Conservation (phyloP, 345 rosid genomes). For the Orychophragmus violaceus region DNA sequence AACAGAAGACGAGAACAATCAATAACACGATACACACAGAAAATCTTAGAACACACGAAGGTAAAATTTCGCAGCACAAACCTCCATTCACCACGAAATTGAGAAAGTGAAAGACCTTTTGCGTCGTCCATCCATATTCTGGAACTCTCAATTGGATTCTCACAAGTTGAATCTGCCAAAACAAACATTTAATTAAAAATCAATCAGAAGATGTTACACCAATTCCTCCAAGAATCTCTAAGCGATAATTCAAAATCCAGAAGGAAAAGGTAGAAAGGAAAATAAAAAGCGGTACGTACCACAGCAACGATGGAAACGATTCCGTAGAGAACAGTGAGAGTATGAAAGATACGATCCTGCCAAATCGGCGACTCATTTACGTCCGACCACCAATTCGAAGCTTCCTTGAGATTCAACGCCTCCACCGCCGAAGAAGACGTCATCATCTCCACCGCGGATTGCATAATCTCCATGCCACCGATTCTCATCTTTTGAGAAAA, state of each 20-base stretch:
- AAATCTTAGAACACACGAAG: neutral
- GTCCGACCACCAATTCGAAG: slow-evolving; percentile 67
- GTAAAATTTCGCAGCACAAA: slow-evolving; percentile 31
- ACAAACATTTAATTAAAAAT: neutral
- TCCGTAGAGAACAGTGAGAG: slow-evolving; percentile 61
- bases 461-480: slow-evolving; percentile 16
- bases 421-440: slow-evolving; percentile 23
- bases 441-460: slow-evolving; percentile 28
- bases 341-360: slow-evolving; percentile 83
- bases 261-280: neutral
- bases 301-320: slow-evolving; percentile 67
- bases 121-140: slow-evolving; percentile 94
- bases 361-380: slow-evolving; percentile 58
- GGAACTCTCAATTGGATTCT: slow-evolving; percentile 91
- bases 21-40: neutral
- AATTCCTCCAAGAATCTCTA: neutral
- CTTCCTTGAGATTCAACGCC: slow-evolving; percentile 43
- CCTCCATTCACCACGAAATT: slow-evolving; percentile 90
- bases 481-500: slow-evolving; percentile 20
- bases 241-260: neutral
- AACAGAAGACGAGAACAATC: slow-evolving; percentile 1
- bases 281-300: slow-evolving; percentile 25
- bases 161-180: slow-evolving; percentile 64
- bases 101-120: slow-evolving; percentile 89
- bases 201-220: neutral